Evolutionary conservation across 495 filamentous ascomycete species (phyloP), one percentile per base, ranked within the genome.

Genomic region (Thermothielavioides terrestris): DNA sequence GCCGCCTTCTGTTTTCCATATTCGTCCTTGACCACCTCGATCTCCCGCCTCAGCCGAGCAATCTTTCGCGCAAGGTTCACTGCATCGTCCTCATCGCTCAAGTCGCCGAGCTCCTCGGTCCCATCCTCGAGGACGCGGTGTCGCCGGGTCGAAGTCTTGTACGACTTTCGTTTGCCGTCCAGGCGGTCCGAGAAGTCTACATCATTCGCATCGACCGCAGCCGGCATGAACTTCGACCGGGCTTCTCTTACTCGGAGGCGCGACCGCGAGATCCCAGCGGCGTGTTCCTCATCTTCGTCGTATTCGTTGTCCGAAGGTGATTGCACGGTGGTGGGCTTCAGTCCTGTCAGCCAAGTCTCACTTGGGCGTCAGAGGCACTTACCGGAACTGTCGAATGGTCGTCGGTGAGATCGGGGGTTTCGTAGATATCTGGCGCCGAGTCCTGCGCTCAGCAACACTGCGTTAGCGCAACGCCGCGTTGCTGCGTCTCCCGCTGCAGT

Each of bases 361-460:
- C 30, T 50, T 14, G n/a, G 1, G 40, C 42, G 59, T 60, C 49
- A 38, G 11, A 14, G 22, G 22, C 35, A 60, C 70, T 54, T 61
- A 94, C 87, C 26, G 79, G 87, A 49, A 88, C 63, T 31, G 89
- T 96, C 23, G 88, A 94, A 43, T 76, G 83, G 62, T 92, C 90
- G 58, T 95, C 88, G 21, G 80, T 88, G 55, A 95, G 72, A 50
- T 92, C 88, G 59, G 90, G 90, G 39, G 90, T 95, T 70, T 95
- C 90, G 71, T 96, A 96, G 59, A 94, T 85, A 62, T 95, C 90
- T 65, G 89, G 90, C 21, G 89, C 87, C 21, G 80, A 82, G 63
- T 96, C 90, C 88, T 92, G 52, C 31, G 9, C 9, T 2, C 4
- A 4, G 41, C 30, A 39, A 17, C 5, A 14, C 25, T 35, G n/a